A percentile compares a stretch with the other conserved stretches of the same genome.
Evolutionary conservation across 331 rosid species (phyloP).

Genomic region (Prunus yedoensis): DNA sequence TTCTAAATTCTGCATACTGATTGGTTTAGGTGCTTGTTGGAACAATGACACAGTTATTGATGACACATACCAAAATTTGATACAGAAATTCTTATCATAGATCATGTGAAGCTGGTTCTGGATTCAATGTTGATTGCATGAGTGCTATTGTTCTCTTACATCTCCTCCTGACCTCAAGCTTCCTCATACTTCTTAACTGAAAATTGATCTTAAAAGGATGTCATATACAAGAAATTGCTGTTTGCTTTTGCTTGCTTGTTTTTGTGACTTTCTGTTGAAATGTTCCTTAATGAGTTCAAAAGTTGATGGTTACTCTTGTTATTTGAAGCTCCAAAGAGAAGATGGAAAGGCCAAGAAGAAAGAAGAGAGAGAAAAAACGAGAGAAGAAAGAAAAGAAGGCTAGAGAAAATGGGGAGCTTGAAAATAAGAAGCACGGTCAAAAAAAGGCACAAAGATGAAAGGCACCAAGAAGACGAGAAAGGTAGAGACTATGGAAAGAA

Average conservation of each 20-base stretch:
- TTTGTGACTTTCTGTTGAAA: neutral
- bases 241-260: neutral
- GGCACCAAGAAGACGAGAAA: constrained; percentile 3
- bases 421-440: constrained; percentile 13
- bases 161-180: neutral
- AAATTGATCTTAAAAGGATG: neutral
- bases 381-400: constrained; percentile 32
- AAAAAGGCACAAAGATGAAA: constrained; percentile 25
- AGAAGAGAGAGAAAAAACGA: constrained; percentile 24
- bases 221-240: neutral
- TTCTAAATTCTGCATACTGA: neutral
- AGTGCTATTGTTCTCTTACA: neutral
- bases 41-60: neutral
- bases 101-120: neutral
- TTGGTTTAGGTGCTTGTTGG: neutral
- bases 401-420: constrained; percentile 21
- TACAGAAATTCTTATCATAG: neutral
- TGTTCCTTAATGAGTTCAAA: neutral
- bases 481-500: constrained; percentile 16
- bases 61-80: neutral
- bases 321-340: constrained; percentile 22
- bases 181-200: neutral
- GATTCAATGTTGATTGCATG: neutral
- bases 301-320: constrained; percentile 14
- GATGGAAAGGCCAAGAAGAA: constrained; percentile 29